Evolutionary conservation across 345 rosid genomes (phyloP).

Genomic region (Pelargonium nanum): DNA sequence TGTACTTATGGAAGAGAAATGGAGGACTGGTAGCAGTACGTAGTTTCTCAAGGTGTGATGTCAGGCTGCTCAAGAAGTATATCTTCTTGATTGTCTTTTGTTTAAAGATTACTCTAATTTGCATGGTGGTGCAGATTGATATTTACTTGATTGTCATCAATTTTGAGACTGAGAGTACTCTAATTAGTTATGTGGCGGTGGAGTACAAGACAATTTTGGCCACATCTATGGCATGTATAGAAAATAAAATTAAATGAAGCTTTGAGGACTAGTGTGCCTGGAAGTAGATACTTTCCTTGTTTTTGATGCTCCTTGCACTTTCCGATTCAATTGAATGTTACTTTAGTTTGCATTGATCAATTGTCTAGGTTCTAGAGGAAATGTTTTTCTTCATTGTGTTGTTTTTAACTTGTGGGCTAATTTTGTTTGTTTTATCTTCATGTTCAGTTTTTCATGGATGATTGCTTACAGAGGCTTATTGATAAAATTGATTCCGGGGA

Average conservation of each 20-base stretch:
- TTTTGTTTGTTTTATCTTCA: constrained; percentile 9
- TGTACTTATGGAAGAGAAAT: not conserved
- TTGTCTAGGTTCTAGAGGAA: not conserved
- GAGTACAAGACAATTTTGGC: not conserved
- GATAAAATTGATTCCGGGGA: constrained; percentile 57
- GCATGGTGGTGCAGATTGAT: no score
- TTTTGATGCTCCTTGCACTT: not conserved
- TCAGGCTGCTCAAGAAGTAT: not conserved
- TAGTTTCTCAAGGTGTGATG: not conserved
- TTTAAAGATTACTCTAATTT: no score
- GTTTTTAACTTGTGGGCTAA: not conserved
- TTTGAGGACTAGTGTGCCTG: not conserved
- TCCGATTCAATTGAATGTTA: not conserved
- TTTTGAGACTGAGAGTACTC: no score
- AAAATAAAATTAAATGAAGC: not conserved
- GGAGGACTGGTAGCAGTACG: not conserved
- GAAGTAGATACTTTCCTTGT: not conserved
- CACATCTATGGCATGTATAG: not conserved
- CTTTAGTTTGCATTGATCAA: not conserved
- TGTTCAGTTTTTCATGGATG: constrained; percentile 83
- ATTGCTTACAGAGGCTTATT: constrained; percentile 62
- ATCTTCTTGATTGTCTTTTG: no score
- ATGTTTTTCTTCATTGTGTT: not conserved
- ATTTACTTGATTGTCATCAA: no score
- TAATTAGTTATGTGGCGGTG: not conserved